A percentile compares a stretch with the other conserved stretches of the same genome.
phyloP scores from a whole-genome alignment of 805 yeast genomes.

The Wickerhamomyces queroliae region DNA sequence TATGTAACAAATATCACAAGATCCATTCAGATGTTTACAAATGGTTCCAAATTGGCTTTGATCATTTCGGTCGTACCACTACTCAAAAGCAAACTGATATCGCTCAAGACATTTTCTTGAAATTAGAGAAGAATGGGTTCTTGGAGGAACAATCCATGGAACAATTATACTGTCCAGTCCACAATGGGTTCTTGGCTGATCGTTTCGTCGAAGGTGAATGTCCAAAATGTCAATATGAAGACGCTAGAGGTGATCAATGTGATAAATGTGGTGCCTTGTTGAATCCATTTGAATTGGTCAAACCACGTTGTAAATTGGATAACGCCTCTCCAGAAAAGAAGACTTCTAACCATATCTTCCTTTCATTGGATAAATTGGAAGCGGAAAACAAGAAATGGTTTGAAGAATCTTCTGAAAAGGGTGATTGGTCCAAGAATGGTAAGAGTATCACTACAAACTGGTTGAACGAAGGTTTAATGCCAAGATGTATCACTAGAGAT shows the following conservation, averaged over 20 bases:
- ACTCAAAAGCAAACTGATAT: constrained; percentile 88
- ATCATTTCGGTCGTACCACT: constrained; percentile 94
- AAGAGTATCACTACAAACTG: constrained; percentile 85
- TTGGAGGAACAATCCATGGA: constrained; percentile 84
- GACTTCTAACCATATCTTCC: constrained; percentile 80
- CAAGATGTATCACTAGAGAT: constrained; percentile 97
- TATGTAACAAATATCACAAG: constrained; percentile 86
- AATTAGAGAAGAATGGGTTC: constrained; percentile 68
- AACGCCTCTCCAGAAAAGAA: constrained; percentile 73
- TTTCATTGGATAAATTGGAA: constrained; percentile 81
- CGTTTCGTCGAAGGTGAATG: constrained; percentile 97
- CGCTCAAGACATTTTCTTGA: constrained; percentile 86
- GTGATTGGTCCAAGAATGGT: constrained; percentile 90
- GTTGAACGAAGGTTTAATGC: constrained; percentile 88
- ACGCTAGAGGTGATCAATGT: constrained; percentile 99
- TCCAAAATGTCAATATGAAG: constrained; percentile 91
- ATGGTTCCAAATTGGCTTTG: constrained; percentile 96
- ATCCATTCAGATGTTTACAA: constrained; percentile 88
- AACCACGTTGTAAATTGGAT: constrained; percentile 95
- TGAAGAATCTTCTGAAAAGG: constrained; percentile 56
- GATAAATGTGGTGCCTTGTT: constrained; percentile 89
- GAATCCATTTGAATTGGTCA: constrained; percentile 87
- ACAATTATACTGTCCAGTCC: constrained; percentile 88
- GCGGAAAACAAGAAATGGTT: constrained; percentile 71
- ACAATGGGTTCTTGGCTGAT: constrained; percentile 90